Evolutionary conservation across 2,329 filamentous ascomycete species (phyloP).

Genomic region (Colletotrichum liriopes): DNA sequence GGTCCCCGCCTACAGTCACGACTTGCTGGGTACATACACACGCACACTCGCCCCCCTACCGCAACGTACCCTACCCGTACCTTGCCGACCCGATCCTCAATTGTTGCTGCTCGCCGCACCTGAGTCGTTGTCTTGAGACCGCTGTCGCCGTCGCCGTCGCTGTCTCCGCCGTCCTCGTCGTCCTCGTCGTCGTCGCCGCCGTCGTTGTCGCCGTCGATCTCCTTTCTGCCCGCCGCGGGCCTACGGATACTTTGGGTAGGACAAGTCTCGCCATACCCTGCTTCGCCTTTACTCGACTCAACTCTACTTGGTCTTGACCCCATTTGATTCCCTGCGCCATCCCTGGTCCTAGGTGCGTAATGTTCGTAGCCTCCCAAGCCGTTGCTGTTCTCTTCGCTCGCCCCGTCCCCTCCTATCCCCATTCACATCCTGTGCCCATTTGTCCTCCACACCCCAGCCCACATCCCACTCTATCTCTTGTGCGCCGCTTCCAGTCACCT

Average conservation of each 20-base stretch:
- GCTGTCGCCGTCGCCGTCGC: slow-evolving; percentile 16
- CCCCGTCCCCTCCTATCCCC: slow-evolving; percentile 25
- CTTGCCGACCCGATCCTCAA: slow-evolving; percentile 9
- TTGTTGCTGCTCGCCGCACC: slow-evolving; percentile 5
- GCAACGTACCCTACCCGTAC: slow-evolving; percentile 16
- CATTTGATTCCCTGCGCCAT: slow-evolving; percentile 26
- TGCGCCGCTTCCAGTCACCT: slow-evolving; percentile 38
- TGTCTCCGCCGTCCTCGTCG: slow-evolving; percentile 11
- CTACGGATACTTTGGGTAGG: slow-evolving; percentile 4
- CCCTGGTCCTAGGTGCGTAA: slow-evolving; percentile 34
- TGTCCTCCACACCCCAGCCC: slow-evolving; percentile 40
- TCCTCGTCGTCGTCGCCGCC: neutral
- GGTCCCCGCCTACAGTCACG: neutral
- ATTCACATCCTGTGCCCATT: slow-evolving; percentile 39
- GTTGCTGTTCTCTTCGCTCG: slow-evolving; percentile 29
- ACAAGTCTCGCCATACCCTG: slow-evolving; percentile 8
- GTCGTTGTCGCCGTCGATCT: slow-evolving; percentile 9
- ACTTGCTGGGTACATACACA: slow-evolving; percentile 10
- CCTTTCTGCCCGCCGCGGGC: neutral
- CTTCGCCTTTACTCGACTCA: slow-evolving; percentile 12
- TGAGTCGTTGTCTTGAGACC: slow-evolving; percentile 26
- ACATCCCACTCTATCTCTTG: slow-evolving; percentile 42
- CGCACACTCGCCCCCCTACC: slow-evolving; percentile 7
- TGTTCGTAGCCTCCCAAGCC: neutral
- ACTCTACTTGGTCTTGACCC: slow-evolving; percentile 27